Evolutionary conservation across 345 rosid genomes (phyloP).

Genomic region (Raphanus raphanistrum): DNA sequence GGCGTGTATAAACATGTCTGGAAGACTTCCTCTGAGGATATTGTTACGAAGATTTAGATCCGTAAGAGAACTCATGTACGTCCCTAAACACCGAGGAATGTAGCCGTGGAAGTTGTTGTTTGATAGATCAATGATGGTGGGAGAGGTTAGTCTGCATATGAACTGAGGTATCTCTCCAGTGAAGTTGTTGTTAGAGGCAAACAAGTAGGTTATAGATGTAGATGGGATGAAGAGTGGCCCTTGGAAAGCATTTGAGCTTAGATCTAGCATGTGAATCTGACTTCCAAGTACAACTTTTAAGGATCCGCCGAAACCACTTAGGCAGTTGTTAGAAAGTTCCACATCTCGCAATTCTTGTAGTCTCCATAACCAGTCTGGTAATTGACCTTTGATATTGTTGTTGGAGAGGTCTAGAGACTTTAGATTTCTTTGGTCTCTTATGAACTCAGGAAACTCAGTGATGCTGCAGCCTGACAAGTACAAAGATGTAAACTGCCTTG

Average conservation of each 20-base stretch:
- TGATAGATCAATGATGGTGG: not conserved
- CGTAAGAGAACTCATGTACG: not conserved
- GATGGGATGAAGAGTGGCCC: conserved; percentile 2
- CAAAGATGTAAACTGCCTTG: not conserved
- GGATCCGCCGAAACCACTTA: not conserved
- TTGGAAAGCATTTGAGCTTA: conserved; percentile 10
- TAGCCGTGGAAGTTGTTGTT: conserved; percentile 15
- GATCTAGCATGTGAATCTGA: not conserved
- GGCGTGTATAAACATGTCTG: not conserved
- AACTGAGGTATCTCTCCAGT: not conserved
- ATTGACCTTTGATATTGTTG: not conserved
- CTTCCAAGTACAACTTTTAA: not conserved
- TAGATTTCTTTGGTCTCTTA: not conserved
- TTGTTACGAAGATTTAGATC: conserved; percentile 2
- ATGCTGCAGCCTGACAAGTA: conserved; percentile 8
- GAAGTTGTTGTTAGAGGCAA: not conserved
- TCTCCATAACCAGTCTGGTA: conserved; percentile 8
- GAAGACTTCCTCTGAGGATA: not conserved
- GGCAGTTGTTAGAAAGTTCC: not conserved
- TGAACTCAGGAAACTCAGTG: conserved; percentile 5
- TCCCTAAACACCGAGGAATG: not conserved
- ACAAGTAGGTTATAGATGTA: not conserved
- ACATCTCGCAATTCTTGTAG: not conserved
- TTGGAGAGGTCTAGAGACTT: not conserved
- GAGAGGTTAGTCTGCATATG: not conserved